Percentiles rank a stretch among this genome's conserved stretches.
These are phyloP conservation scores for Salix koriyanagi DNA, from an alignment of 345 rosid genomes.

Conservation along the genomic window DNA sequence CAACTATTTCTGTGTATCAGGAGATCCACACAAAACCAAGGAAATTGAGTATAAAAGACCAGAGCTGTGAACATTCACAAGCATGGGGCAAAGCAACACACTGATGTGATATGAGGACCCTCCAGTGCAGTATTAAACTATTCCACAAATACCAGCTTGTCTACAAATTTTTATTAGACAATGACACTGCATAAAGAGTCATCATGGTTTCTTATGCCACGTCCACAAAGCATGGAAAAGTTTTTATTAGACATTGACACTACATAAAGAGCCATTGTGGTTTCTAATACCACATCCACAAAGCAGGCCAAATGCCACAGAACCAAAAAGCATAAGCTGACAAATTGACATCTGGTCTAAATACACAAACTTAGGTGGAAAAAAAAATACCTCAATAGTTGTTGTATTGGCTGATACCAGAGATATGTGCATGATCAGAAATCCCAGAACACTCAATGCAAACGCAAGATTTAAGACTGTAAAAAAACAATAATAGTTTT, in stretches of 20 bases:
- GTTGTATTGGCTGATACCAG: constrained; percentile 85
- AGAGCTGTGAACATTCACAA: not conserved
- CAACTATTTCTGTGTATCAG: not conserved
- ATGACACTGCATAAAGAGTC: not conserved
- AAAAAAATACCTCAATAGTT: constrained; percentile 74
- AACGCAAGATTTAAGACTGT: constrained; percentile 92
- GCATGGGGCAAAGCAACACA: not conserved
- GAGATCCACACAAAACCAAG: not conserved
- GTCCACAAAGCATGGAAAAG: not conserved
- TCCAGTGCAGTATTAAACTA: not conserved
- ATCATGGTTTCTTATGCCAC: not conserved
- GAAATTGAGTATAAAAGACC: not conserved
- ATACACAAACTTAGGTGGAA: not conserved
- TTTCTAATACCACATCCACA: not conserved
- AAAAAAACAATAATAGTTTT: constrained; percentile 18
- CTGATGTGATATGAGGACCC: not conserved
- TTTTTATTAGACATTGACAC: not conserved
- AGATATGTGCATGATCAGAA: constrained; percentile 87
- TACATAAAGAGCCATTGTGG: not conserved
- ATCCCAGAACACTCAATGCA: constrained; percentile 90
- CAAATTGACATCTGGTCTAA: not conserved
- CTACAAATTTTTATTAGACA: not conserved
- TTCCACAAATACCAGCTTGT: not conserved
- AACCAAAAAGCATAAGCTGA: not conserved
- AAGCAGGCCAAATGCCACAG: not conserved